Evolutionary conservation across 2,329 filamentous ascomycete species (phyloP), one percentile per base, ranked within the genome.

Genomic region (Acephala macrosclerotiorum): DNA sequence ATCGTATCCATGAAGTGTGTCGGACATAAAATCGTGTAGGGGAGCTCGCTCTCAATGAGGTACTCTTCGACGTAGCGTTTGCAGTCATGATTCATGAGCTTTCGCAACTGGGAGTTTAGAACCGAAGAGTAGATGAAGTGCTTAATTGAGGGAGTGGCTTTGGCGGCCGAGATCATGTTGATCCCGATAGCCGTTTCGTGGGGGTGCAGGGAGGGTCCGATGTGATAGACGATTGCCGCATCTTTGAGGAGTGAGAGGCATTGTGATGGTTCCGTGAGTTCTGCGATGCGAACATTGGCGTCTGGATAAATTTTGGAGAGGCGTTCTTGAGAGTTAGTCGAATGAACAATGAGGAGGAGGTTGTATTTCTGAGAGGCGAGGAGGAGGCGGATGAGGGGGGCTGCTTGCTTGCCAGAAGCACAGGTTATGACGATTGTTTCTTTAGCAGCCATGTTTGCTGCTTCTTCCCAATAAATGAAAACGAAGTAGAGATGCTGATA

Each of bases 41-140:
- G 38, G 4, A 42, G 38, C 12, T 42, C 38, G 18, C 12, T 16
- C 12, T 42, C 38, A 14, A 42, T 42, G 12, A 42, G 38, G 12
- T 42, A 14, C 38, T 42, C 38, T 42, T 42, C 38, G 38, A 42
- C 38, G 38, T 42, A 42, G 38, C 38, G 38, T 42, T 42, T 42
- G 38, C 38, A 42, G 38, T 42, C 38, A 42, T 42, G 38, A n/a
- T 42, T 42, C 38, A 42, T 42, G 12, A 42, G 38, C 12, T 42
- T 42, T 12, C 38, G 5, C 5, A 42, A 42, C 14, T 42, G 38
- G 14, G 5, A 6, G 14, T 42, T 42, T 4, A 42, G 38, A 3
- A 42, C 38, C 18, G 38, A 42, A n/a, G 38, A 42, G 12, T 42
- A 42, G 4, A 42, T 14, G 18, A 42, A 42, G 12, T 42, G 38